These are phyloP conservation scores for Eragrostis nindensis DNA, from an alignment of 176 grass and related monocot species.

Conservation along the genomic window DNA sequence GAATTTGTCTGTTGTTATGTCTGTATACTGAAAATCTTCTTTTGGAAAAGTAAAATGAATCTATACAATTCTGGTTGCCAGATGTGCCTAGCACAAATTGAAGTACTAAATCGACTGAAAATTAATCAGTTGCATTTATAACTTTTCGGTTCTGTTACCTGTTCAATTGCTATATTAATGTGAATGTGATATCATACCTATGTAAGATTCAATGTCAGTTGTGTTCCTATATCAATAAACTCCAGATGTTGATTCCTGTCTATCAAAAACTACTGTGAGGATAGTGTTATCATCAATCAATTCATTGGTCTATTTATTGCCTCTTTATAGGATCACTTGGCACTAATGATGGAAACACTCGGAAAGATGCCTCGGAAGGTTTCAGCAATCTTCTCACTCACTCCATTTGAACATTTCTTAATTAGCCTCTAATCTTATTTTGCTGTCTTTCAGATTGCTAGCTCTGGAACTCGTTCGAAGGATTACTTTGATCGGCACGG, in stretches of 20 bases:
- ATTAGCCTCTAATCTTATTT: constrained; percentile 14
- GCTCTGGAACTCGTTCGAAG: constrained; percentile 65
- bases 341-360: constrained; percentile 90
- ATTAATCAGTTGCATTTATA: constrained; percentile 17
- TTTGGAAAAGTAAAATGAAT: background rate
- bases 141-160: background rate
- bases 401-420: background rate
- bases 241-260: constrained; percentile 12
- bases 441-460: constrained; percentile 60
- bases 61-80: constrained; percentile 8
- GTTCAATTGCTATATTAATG: constrained; percentile 15
- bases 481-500: constrained; percentile 84
- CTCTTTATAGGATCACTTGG: constrained; percentile 81
- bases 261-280: constrained; percentile 12
- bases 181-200: background rate
- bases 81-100: constrained; percentile 12
- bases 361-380: constrained; percentile 94
- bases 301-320: background rate
- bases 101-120: background rate
- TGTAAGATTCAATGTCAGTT: constrained; percentile 25
- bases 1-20: constrained; percentile 15
- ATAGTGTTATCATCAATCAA: constrained; percentile 8
- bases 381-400: background rate
- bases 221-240: constrained; percentile 17
- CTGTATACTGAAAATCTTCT: background rate